Base-by-base conservation (phyloP, 2,329 filamentous ascomycete species). In the Penicillium sp. region DNA sequence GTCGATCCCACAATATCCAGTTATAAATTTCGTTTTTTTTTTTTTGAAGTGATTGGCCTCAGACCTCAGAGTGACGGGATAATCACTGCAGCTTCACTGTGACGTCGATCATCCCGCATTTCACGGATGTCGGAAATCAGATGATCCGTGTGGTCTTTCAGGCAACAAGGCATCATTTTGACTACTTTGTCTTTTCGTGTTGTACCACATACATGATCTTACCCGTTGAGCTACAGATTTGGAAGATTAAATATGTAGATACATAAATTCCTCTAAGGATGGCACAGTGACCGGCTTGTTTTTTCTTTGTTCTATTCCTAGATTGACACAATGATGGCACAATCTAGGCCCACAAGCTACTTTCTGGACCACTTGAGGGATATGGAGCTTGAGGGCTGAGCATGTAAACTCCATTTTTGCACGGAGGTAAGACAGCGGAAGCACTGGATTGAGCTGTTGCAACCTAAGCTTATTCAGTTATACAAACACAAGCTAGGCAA, bases 81-180 rank as follows among this genome's bases (percentile, higher is more conserved):
- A 38, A 33, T 40, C 42, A 40, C 22, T 47, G 42, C 42, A 46
- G 14, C 49, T 60, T 54, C 44, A 44, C 42, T 28, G 61, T 65
- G 63, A 66, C 63, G 63, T 66, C 63, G 63, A 66, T 66, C 63
- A 66, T 62, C 62, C 63, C 61, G 61, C 63, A 61, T 62, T 51
- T 35, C 41, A 36, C 37, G 57, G 45, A 35, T 12, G 26, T 60
- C 56, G 62, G 61, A 48, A 17, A 10, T 42, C 19, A 33, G 44
- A 57, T 65, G 31, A 58, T 60, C 61, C 58, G 61, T 2, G 1
- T 8, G 4, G 28, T 14, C 40, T n/a, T 25, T 61, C 49, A 62
- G 59, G 61, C 59, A 1, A n/a, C n/a, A 52, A 64, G 59, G 61
- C 59, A 58, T 19, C 28, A 46, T 49, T 5, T 33, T 11, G 14